Base-by-base conservation (phyloP, 495 filamentous ascomycete species). In the Parachaetomium inaequale region DNA sequence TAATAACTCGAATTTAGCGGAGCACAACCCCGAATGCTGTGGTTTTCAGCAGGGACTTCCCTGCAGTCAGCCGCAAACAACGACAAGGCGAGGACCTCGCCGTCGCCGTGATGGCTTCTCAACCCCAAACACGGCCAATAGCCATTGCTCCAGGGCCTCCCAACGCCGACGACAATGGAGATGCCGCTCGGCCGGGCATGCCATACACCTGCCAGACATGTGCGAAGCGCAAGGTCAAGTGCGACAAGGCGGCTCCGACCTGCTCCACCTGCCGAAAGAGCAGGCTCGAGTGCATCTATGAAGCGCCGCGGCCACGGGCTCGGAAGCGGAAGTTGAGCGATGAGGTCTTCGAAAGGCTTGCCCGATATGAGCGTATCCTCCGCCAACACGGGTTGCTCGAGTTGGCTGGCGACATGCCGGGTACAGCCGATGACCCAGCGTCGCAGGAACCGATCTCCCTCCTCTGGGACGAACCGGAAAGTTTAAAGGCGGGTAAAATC, bases 221-320 rank as follows among this genome's bases (percentile, higher is more conserved):
- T 38, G 50, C 55, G 11, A 50, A 14, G 21, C 58, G 62, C 23
- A 68, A 65, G 55, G 59, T 64, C 4, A 62, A 59, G 23, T 64
- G 62, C 50, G 58, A 64, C 62, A 64, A 57, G 34, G 26, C 49
- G 0, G 15, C 45, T 2, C 62, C 62, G 17, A 38, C 51, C 12
- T 68, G 66, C 49, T 60, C 58, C 1, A 60, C 17, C 54, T 68
- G 66, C 47, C 54, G 55, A 49, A 65, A 40, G 28, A 14, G n/a
- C 23, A 28, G 34, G 21, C 31, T 60, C 32, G 62, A 54, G 15
- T 64, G 62, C 31, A 19, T 59, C 25, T 68, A 64, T 49, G 53
- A 59, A 21, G n/a, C 54, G n/a, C 58, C 58, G 1, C 50, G 31
- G 10, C 56, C 63, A 21, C 34, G 61, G 14, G 19, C 2, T 25